Conservation (phyloP, 2,329 filamentous ascomycete genomes). For the Sporothrix pallida region DNA sequence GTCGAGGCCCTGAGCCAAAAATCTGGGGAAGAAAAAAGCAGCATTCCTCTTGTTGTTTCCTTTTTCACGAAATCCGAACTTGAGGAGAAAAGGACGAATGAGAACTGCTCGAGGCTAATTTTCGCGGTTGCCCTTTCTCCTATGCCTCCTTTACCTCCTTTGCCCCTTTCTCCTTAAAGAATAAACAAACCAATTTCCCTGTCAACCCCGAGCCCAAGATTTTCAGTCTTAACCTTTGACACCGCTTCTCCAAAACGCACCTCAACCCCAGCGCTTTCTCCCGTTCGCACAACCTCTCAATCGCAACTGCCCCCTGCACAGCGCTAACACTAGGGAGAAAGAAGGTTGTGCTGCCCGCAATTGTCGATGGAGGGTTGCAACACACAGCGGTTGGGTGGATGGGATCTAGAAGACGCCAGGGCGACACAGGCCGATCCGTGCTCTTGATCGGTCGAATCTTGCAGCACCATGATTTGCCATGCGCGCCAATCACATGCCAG, state of each 20-base stretch:
- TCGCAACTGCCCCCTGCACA: neutral
- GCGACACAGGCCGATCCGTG: neutral
- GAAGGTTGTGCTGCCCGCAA: neutral
- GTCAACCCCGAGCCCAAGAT: neutral
- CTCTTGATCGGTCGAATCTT: slow-evolving; percentile 18
- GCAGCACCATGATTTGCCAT: slow-evolving; percentile 25
- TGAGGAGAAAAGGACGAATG: neutral
- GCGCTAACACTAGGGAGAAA: neutral
- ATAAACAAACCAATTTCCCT: neutral
- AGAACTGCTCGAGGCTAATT: neutral
- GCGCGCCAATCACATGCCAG: slow-evolving; percentile 33
- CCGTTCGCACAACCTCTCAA: neutral
- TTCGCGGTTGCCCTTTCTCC: neutral
- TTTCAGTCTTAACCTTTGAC: neutral
- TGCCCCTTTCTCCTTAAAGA: neutral
- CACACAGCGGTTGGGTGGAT: slow-evolving; percentile 18
- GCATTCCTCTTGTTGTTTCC: neutral
- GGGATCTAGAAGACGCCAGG: neutral
- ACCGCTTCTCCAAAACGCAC: neutral
- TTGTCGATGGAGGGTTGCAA: slow-evolving; percentile 10
- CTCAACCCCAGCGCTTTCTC: neutral
- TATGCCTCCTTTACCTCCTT: neutral
- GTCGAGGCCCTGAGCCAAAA: slow-evolving; percentile 11
- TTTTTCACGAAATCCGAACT: neutral
- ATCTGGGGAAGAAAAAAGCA: neutral